Conservation (phyloP, 345 rosid species). For the Murraya koenigii region DNA sequence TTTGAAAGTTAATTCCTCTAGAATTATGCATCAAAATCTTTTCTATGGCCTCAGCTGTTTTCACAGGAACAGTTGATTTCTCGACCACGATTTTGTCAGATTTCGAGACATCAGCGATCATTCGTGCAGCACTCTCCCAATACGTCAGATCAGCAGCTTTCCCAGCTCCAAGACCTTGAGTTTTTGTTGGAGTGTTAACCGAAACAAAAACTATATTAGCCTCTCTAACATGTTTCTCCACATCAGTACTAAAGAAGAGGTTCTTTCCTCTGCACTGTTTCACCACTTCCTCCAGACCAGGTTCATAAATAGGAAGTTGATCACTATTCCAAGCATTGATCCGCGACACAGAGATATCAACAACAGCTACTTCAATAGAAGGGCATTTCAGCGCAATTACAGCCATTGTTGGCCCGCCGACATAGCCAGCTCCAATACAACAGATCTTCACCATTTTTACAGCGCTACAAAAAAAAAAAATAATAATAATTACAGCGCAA, state of each 20-base stretch:
- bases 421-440: conserved; percentile 75
- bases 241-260: conserved; percentile 62
- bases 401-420: conserved; percentile 80
- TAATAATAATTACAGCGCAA: not conserved
- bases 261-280: conserved; percentile 61
- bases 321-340: conserved; percentile 73
- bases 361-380: conserved; percentile 54
- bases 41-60: conserved; percentile 75
- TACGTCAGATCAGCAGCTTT: conserved; percentile 78
- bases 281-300: conserved; percentile 63
- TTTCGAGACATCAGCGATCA: conserved; percentile 71
- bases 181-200: conserved; percentile 74
- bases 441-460: conserved; percentile 69
- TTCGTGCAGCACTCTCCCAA: conserved; percentile 85
- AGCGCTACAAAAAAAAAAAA: not conserved
- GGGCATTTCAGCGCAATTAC: conserved; percentile 72
- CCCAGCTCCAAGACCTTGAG: conserved; percentile 74
- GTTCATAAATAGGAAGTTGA: conserved; percentile 68
- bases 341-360: conserved; percentile 55
- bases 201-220: conserved; percentile 73
- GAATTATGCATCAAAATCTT: conserved; percentile 68
- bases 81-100: conserved; percentile 74
- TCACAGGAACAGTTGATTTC: conserved; percentile 74
- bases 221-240: conserved; percentile 61
- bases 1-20: conserved; percentile 68